phyloP scores from a whole-genome alignment of 129 eudicot genomes.

The Tagetes patula region DNA sequence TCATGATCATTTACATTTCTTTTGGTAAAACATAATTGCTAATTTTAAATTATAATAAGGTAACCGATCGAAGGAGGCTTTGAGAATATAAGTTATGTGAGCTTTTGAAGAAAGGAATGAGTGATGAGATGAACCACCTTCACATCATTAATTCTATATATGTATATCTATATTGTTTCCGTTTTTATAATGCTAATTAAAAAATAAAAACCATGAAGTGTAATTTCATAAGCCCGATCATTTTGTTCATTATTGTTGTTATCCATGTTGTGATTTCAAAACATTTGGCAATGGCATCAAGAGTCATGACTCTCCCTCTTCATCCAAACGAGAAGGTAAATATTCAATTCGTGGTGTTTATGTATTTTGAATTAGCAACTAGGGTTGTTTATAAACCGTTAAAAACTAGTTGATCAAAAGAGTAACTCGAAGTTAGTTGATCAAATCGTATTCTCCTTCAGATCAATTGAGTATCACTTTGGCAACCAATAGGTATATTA shows the following conservation, averaged over 20 bases:
- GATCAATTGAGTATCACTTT: too few species aligned
- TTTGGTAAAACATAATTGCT: neutral
- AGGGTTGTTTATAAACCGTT: neutral
- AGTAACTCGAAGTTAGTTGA: neutral
- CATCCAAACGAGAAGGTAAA: slow-evolving; percentile 37
- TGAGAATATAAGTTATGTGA: slow-evolving; percentile 16
- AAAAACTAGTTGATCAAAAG: too few species aligned
- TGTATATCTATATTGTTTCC: neutral
- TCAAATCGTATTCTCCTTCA: neutral
- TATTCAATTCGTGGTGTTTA: neutral
- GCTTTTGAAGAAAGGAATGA: slow-evolving; percentile 49
- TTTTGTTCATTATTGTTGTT: slow-evolving; percentile 13
- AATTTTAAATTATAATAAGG: neutral
- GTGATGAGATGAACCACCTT: slow-evolving; percentile 20
- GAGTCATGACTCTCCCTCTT: slow-evolving; percentile 22
- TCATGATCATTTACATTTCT: neutral
- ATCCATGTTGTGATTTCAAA: slow-evolving; percentile 4
- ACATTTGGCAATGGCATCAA: slow-evolving; percentile 21
- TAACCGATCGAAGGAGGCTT: slow-evolving; percentile 2
- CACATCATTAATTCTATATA: slow-evolving; percentile 16
- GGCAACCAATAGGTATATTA: too few species aligned
- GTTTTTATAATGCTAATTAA: neutral
- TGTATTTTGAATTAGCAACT: neutral
- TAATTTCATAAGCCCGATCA: slow-evolving; percentile 9
- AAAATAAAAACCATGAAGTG: slow-evolving; percentile 18